A percentile compares a stretch with the other conserved stretches of the same genome.
Conservation (phyloP, 2,329 filamentous ascomycete species). For the Lachnellula hyalina region DNA sequence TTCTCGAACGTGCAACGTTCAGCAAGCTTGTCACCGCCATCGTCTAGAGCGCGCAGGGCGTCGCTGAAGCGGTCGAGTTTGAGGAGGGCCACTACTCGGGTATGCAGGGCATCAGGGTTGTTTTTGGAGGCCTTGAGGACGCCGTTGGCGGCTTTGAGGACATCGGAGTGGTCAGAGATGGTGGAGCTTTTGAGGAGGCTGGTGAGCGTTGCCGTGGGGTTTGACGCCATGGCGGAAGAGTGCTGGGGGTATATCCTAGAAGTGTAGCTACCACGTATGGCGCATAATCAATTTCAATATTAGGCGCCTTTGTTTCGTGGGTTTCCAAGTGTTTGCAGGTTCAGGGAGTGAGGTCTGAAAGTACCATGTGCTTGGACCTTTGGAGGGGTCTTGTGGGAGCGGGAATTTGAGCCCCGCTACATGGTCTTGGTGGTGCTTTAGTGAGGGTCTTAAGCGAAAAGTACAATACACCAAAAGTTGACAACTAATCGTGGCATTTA, state of each 20-base stretch:
- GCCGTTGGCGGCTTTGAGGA: slow-evolving; percentile 59
- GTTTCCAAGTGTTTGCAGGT: background rate
- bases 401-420: background rate
- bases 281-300: slow-evolving; percentile 2
- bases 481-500: too few species aligned
- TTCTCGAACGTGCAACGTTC: slow-evolving; percentile 61
- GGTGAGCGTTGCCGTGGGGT: slow-evolving; percentile 28
- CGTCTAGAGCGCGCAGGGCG: slow-evolving; percentile 62
- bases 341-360: slow-evolving; percentile 2
- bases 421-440: too few species aligned
- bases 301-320: background rate
- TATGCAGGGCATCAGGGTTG: slow-evolving; percentile 56
- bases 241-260: background rate
- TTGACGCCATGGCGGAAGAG: slow-evolving; percentile 25
- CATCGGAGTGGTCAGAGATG: slow-evolving; percentile 68
- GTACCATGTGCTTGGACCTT: slow-evolving; percentile 1
- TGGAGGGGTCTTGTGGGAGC: slow-evolving; percentile 5
- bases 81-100: slow-evolving; percentile 67
- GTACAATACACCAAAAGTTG: too few species aligned
- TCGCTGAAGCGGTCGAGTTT: slow-evolving; percentile 81
- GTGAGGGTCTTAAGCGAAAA: too few species aligned
- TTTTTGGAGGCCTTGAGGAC: slow-evolving; percentile 56
- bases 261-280: background rate
- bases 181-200: slow-evolving; percentile 44
- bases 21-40: slow-evolving; percentile 56